Evolutionary conservation across 2,329 filamentous ascomycete species (phyloP).

Genomic region (Beauveria sp.): DNA sequence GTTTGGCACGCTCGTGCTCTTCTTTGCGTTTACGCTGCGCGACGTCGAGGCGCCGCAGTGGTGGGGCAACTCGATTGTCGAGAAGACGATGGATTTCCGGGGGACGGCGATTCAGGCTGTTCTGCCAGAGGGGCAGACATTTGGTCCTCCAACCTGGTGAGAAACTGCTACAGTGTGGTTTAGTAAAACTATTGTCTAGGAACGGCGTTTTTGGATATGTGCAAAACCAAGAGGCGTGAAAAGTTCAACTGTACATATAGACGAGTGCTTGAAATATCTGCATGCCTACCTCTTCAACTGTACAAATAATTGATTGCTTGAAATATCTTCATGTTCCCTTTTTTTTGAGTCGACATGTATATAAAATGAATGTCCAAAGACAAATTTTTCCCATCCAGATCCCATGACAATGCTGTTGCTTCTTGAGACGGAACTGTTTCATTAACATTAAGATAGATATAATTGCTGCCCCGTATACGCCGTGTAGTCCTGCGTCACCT

Average conservation of each 20-base stretch:
- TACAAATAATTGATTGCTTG: background rate
- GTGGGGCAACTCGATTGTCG: conserved; percentile 60
- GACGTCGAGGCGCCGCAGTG: conserved; percentile 55
- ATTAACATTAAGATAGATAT: conserved; percentile 7
- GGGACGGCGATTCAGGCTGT: conserved; percentile 51
- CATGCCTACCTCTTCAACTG: too few relatives aligned
- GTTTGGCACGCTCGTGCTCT: conserved; percentile 59
- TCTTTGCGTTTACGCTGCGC: conserved; percentile 60
- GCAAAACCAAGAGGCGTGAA: too few relatives aligned
- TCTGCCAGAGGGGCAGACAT: conserved; percentile 46
- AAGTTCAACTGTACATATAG: too few relatives aligned
- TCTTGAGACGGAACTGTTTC: background rate
- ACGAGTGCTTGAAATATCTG: too few relatives aligned
- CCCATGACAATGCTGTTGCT: background rate
- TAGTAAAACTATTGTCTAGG: background rate
- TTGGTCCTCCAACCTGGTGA: conserved; percentile 53
- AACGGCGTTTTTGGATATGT: background rate
- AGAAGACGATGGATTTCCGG: conserved; percentile 53
- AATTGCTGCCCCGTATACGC: background rate
- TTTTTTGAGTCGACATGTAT: background rate
- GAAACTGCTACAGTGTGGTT: too few relatives aligned
- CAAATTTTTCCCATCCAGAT: background rate
- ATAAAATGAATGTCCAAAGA: background rate
- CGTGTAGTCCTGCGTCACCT: background rate
- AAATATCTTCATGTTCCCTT: background rate